Conservation (phyloP, 805 yeast genomes). For the Cyberlindnera mississippiensis region DNA sequence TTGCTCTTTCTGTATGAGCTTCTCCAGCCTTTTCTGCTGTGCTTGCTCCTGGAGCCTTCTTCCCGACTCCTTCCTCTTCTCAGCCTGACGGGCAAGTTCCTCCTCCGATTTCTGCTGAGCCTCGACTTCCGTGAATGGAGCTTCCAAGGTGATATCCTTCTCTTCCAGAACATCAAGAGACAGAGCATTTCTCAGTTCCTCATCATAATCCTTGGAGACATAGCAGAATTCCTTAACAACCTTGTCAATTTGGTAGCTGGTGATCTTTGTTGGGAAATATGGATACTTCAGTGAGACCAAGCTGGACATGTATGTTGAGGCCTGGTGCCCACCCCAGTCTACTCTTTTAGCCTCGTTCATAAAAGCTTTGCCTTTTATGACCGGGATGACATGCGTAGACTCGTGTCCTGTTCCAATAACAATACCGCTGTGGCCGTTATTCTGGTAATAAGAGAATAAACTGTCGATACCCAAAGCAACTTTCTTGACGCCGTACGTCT, state of each 20-base stretch:
- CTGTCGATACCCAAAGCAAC: conserved; percentile 81
- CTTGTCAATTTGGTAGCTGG: conserved; percentile 57
- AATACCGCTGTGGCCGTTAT: conserved; percentile 59
- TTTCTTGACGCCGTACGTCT: conserved; percentile 71
- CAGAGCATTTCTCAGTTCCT: conserved; percentile 55
- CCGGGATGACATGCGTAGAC: conserved; percentile 79
- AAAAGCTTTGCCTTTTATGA: conserved; percentile 62
- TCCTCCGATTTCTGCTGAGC: conserved; percentile 77
- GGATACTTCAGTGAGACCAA: conserved; percentile 83
- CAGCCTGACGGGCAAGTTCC: conserved; percentile 72
- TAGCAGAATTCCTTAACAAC: conserved; percentile 77
- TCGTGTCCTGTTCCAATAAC: conserved; percentile 83
- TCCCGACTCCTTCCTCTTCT: conserved; percentile 80
- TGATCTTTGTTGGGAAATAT: conserved; percentile 75
- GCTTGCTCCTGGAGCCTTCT: conserved; percentile 91
- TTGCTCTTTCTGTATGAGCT: conserved; percentile 71
- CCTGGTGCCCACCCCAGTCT: conserved; percentile 86
- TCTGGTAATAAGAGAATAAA: conserved; percentile 70
- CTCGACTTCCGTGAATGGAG: conserved; percentile 65
- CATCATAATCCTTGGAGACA: conserved; percentile 61
- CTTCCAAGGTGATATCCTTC: conserved; percentile 77
- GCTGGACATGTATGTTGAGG: conserved; percentile 58
- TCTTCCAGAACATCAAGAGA: conserved; percentile 59
- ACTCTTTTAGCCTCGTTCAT: conserved; percentile 71
- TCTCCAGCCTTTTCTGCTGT: conserved; percentile 75